These are phyloP conservation scores for Trichoderma atrobrunneum DNA, from an alignment of 2,329 filamentous ascomycete species.

Conservation along the genomic window DNA sequence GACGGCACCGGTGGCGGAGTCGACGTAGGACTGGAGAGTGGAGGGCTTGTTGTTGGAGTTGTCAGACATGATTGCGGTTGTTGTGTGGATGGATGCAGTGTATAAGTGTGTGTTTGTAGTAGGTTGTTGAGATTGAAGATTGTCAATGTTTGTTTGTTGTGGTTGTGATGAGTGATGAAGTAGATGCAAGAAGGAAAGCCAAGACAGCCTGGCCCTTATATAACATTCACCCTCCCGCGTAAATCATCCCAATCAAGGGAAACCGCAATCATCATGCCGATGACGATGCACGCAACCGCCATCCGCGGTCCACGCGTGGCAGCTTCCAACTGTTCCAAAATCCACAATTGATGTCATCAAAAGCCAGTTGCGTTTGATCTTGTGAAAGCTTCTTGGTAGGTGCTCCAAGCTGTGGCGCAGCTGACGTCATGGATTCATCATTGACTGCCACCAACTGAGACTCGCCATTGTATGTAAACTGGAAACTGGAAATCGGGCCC, in stretches of 20 bases:
- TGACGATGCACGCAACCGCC: conserved; percentile 3
- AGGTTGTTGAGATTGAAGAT: background rate
- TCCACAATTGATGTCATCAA: conserved; percentile 13
- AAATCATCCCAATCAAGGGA: background rate
- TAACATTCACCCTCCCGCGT: background rate
- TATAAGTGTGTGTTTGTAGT: background rate
- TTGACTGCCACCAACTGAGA: background rate
- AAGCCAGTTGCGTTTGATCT: background rate
- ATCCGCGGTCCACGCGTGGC: background rate
- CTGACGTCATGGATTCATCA: conserved; percentile 15
- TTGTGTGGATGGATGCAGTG: background rate
- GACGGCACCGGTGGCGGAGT: conserved; percentile 68
- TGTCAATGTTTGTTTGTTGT: background rate
- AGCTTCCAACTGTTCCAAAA: background rate
- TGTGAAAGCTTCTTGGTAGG: conserved; percentile 2
- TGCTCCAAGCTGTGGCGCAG: conserved; percentile 3
- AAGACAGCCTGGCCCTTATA: background rate
- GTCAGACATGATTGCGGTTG: conserved; percentile 30
- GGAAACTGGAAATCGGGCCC: background rate
- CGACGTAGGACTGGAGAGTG: conserved; percentile 74
- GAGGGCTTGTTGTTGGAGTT: conserved; percentile 47
- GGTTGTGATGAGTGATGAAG: background rate
- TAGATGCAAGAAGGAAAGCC: background rate
- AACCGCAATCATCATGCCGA: background rate
- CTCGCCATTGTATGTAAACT: background rate